Evolutionary conservation across 306 rosid genomes (phyloP).

Genomic region (Quercus rubra): DNA sequence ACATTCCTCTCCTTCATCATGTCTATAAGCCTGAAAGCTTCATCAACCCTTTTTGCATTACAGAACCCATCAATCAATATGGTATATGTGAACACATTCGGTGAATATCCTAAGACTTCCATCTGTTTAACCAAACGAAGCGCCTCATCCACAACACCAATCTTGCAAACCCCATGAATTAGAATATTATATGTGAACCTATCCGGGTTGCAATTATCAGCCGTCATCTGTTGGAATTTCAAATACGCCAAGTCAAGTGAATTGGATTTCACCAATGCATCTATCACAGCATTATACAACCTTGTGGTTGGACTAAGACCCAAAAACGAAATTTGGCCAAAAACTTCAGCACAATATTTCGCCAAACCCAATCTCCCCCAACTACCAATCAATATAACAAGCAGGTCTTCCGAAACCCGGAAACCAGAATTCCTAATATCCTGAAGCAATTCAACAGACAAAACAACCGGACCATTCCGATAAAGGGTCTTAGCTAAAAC

Average conservation of each 20-base stretch:
- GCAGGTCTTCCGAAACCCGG: constrained; percentile 49
- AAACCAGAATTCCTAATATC: constrained; percentile 52
- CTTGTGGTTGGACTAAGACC: constrained; percentile 64
- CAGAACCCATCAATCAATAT: constrained; percentile 78
- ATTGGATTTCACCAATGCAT: constrained; percentile 76
- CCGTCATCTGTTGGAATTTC: constrained; percentile 75
- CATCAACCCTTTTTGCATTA: constrained; percentile 68
- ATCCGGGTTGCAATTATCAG: constrained; percentile 67
- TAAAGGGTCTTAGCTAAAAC: constrained; percentile 39
- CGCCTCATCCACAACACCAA: constrained; percentile 82
- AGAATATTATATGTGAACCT: constrained; percentile 77
- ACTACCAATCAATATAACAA: constrained; percentile 61
- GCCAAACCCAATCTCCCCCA: constrained; percentile 92
- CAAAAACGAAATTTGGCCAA: constrained; percentile 62
- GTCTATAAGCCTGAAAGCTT: constrained; percentile 57
- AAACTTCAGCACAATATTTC: constrained; percentile 62
- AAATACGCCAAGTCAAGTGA: constrained; percentile 80
- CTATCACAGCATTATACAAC: constrained; percentile 77
- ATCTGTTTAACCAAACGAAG: constrained; percentile 72
- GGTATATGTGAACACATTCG: constrained; percentile 76
- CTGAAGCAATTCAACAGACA: constrained; percentile 58
- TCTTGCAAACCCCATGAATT: constrained; percentile 75
- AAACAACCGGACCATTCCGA: constrained; percentile 56
- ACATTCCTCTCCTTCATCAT: constrained; percentile 68
- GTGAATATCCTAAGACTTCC: constrained; percentile 58